Evolutionary conservation across 1,139 yeast genomes (phyloP).

Genomic region (Zhuliangozyma parablackwelliae): DNA sequence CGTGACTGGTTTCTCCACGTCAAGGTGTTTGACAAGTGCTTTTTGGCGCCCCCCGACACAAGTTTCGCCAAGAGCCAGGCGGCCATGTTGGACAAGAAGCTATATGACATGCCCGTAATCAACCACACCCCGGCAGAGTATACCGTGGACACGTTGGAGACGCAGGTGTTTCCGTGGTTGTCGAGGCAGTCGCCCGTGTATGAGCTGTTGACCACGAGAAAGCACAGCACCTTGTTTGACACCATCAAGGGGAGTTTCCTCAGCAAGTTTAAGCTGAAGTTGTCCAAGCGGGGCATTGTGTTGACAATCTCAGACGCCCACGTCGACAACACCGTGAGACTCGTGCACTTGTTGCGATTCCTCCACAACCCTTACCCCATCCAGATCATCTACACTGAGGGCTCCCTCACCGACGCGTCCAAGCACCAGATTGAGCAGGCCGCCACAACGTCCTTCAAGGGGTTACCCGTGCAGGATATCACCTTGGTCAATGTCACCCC

Average conservation of each 20-base stretch:
- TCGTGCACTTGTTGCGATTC: conserved; percentile 25
- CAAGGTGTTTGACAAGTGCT: conserved; percentile 39
- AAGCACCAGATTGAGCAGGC: conserved; percentile 19
- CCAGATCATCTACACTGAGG: conserved; percentile 25
- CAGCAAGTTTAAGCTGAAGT: conserved; percentile 13
- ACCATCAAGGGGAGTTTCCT: conserved; percentile 13
- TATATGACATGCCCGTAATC: not conserved
- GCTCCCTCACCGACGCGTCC: conserved; percentile 19
- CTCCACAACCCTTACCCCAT: conserved; percentile 29
- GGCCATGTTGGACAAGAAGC: not conserved
- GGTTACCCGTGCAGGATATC: conserved; percentile 32
- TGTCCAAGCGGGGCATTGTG: conserved; percentile 34
- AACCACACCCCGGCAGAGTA: not conserved
- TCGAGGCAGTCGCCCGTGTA: conserved; percentile 19
- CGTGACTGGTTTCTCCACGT: conserved; percentile 39
- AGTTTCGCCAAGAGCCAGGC: conserved; percentile 1
- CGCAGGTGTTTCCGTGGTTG: conserved; percentile 23
- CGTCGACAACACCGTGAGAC: conserved; percentile 19
- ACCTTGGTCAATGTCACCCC: conserved; percentile 38
- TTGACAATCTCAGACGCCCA: conserved; percentile 28
- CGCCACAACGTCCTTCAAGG: conserved; percentile 14
- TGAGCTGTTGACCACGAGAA: conserved; percentile 6
- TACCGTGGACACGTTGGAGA: conserved; percentile 7
- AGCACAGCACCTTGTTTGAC: conserved; percentile 3
- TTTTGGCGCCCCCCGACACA: conserved; percentile 1